A percentile compares a stretch with the other conserved stretches of the same genome.
phyloP scores from a whole-genome alignment of 352 stramenopile species.

The Phytophthora pini region DNA sequence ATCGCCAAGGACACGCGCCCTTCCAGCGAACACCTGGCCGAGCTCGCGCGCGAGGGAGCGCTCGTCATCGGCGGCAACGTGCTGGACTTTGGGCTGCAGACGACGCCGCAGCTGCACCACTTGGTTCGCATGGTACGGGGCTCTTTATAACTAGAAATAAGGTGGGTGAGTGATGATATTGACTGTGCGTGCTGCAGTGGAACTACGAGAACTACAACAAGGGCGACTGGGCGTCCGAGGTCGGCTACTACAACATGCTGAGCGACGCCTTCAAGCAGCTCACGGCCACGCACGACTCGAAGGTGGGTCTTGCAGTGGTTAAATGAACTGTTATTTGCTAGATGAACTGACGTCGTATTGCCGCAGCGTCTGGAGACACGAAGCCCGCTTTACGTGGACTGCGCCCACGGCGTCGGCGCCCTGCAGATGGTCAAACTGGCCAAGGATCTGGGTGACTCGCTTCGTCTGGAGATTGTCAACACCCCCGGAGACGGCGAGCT shows the following conservation, averaged over 20 bases:
- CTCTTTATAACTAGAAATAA: not conserved
- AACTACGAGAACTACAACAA: constrained; percentile 91
- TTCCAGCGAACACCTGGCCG: constrained; percentile 84
- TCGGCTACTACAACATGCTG: constrained; percentile 97
- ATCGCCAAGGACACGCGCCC: constrained; percentile 94
- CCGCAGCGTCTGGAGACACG: constrained; percentile 77
- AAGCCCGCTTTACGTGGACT: constrained; percentile 91
- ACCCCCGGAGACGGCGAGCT: constrained; percentile 88
- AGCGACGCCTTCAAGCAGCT: constrained; percentile 93
- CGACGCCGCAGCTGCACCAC: constrained; percentile 98
- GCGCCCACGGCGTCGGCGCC: constrained; percentile 93
- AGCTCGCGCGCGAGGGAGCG: constrained; percentile 90
- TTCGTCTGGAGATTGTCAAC: constrained; percentile 87
- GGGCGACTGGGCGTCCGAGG: constrained; percentile 88
- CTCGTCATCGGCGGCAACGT: constrained; percentile 91
- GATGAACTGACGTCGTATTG: constrained; percentile 8
- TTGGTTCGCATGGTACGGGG: constrained; percentile 91
- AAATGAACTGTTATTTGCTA: not conserved
- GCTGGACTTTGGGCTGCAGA: constrained; percentile 96
- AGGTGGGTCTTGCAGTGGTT: constrained; percentile 39
- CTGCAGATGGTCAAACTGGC: constrained; percentile 76
- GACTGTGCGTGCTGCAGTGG: constrained; percentile 50
- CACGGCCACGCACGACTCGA: constrained; percentile 77
- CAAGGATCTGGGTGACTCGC: constrained; percentile 81
- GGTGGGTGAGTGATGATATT: not conserved